A percentile compares a stretch with the other conserved stretches of the same genome.
Evolutionary conservation across 805 yeast genomes (phyloP).

Genomic region (Tetrapisispora phaffii): DNA sequence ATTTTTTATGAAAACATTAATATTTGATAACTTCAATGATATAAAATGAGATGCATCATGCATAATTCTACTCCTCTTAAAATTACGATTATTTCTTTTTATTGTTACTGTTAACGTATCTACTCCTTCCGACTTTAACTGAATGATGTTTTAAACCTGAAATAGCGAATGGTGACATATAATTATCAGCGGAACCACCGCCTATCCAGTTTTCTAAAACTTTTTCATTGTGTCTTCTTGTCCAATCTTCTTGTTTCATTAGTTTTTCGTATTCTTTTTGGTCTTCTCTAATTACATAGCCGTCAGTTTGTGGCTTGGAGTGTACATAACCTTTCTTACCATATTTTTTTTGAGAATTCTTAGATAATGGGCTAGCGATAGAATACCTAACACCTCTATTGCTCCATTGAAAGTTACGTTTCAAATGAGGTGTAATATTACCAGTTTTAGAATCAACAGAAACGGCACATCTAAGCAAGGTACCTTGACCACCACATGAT

Average conservation of each 20-base stretch:
- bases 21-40: too few species aligned
- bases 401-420: conserved; percentile 88
- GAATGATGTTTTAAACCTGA: conserved; percentile 54
- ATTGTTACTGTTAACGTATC: conserved; percentile 63
- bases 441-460: conserved; percentile 74
- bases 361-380: conserved; percentile 79
- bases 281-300: conserved; percentile 66
- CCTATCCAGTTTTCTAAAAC: conserved; percentile 82
- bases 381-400: conserved; percentile 77
- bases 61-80: background rate
- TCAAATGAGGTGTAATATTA: conserved; percentile 74
- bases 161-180: conserved; percentile 76
- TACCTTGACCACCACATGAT: conserved; percentile 80
- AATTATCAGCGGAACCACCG: conserved; percentile 70
- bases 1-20: too few species aligned
- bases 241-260: conserved; percentile 80
- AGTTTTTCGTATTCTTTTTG: conserved; percentile 90
- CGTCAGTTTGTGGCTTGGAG: conserved; percentile 48
- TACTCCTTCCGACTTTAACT: conserved; percentile 77
- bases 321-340: conserved; percentile 80
- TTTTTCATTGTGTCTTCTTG: conserved; percentile 76
- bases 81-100: conserved; percentile 16
- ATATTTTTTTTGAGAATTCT: conserved; percentile 54
- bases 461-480: conserved; percentile 83
- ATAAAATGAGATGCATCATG: too few species aligned